These are phyloP conservation scores for Didymella pomorum DNA, from an alignment of 2,329 filamentous ascomycete genomes.

Conservation along the genomic window DNA sequence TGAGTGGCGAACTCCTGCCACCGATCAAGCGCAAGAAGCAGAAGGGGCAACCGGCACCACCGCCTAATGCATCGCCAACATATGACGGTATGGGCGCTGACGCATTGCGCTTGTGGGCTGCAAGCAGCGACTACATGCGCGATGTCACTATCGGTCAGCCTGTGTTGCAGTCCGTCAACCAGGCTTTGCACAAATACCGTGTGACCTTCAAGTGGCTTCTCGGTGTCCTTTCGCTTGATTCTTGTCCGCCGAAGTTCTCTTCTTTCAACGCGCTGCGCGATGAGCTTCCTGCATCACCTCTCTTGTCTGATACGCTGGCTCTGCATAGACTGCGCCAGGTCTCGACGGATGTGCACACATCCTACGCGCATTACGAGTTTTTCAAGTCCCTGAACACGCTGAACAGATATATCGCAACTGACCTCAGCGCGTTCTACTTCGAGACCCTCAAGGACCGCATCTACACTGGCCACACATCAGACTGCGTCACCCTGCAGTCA, in stretches of 20 bases:
- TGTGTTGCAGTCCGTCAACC: conserved; percentile 79
- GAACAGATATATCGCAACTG: conserved; percentile 81
- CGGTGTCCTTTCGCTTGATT: conserved; percentile 64
- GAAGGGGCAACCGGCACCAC: conserved; percentile 54
- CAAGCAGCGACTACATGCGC: conserved; percentile 87
- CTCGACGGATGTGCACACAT: conserved; percentile 68
- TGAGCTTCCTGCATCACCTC: conserved; percentile 13
- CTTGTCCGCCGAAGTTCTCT: conserved; percentile 40
- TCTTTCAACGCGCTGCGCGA: conserved; percentile 33
- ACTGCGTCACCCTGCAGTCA: conserved; percentile 65
- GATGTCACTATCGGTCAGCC: conserved; percentile 84
- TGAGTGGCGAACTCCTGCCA: conserved; percentile 80
- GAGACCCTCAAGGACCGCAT: conserved; percentile 91
- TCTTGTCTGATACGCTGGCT: conserved; percentile 68
- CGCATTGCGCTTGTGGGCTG: conserved; percentile 87
- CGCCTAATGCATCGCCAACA: conserved; percentile 44
- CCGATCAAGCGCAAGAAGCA: conserved; percentile 70
- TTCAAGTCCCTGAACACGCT: conserved; percentile 76
- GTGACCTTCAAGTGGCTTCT: conserved; percentile 90
- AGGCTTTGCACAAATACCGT: conserved; percentile 82
- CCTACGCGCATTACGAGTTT: conserved; percentile 79
- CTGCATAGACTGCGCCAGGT: conserved; percentile 75
- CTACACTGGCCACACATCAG: conserved; percentile 79
- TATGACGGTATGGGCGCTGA: conserved; percentile 84
- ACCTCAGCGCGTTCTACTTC: conserved; percentile 93